Base-by-base conservation (phyloP, 2,329 filamentous ascomycete genomes). In the Trichoderma hamatum region DNA sequence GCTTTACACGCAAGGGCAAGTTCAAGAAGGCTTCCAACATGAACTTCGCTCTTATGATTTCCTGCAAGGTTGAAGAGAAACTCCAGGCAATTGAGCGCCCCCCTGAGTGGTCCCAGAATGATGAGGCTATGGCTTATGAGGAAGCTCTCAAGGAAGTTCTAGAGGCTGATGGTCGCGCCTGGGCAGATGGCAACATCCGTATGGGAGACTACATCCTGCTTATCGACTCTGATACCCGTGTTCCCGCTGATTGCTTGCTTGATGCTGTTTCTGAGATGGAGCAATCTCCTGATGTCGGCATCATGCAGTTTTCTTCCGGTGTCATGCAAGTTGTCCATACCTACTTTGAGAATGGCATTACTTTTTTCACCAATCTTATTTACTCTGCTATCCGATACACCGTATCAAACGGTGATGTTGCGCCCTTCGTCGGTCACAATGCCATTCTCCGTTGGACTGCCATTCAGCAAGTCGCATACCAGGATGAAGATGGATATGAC, bases 121-220 rank as follows among this genome's bases (percentile, higher is more conserved):
- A 92, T 70, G 91, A 93, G 77, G 86, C 86, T 7, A 80, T 84
- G 70, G 89, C 88, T 1, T 93, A 93, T 75, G 86, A 90, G 77
- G 79, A 84, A 74, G 84, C 87, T 70, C 84, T 94, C 52, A 85
- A 88, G 72, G 86, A 90, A 70, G 86, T 90, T 21, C 84, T 94
- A 46, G 85, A 89, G 58, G 87, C 89, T 60, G 84, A 92, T 68
- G 88, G 89, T 21, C 87, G 90, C 32, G 91, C 91, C 32, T 92
- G 90, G 91, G 92, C 92, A 21, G 92, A 93, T 76, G 93, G 93
- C 71, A 94, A 96, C 78, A 90, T 97, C 73, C 92, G 93, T 63
- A 84, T 96, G 26, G 93, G 93, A 68, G 93, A 96, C 80, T 94
- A 94, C 78, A 92, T 94, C 70, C 75, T 81, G 14, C 75, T 94